Percentiles rank a stretch among this genome's conserved stretches.
phyloP scores from a whole-genome alignment of 768 basidiomycete species.

The Russula compacta region DNA sequence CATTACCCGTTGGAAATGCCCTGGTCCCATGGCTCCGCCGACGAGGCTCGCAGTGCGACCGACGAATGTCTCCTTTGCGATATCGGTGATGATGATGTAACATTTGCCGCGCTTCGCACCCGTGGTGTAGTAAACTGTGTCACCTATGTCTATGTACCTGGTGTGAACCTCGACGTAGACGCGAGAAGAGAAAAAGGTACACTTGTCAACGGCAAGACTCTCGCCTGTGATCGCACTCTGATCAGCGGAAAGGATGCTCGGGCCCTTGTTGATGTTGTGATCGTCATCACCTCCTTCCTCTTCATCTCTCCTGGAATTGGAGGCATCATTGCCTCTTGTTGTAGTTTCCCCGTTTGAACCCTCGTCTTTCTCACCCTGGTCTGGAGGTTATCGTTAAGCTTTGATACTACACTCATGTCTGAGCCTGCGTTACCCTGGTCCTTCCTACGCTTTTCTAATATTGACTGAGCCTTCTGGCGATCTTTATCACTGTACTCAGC shows the following conservation, averaged over 20 bases:
- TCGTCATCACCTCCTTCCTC: constrained; percentile 16
- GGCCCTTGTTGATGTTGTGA: constrained; percentile 29
- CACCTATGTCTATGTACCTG: constrained; percentile 25
- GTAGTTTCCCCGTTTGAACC: not conserved
- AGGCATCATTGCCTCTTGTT: not conserved
- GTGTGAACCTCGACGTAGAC: not conserved
- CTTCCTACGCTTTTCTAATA: constrained; percentile 23
- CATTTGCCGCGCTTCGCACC: constrained; percentile 31
- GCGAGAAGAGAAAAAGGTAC: not conserved
- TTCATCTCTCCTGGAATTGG: not conserved
- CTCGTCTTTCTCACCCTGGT: not conserved
- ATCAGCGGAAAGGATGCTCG: constrained; percentile 34
- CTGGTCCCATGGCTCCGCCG: constrained; percentile 30
- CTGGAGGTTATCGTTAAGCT: not conserved
- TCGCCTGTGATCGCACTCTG: constrained; percentile 42
- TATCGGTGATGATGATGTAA: constrained; percentile 31
- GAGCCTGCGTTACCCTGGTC: not conserved
- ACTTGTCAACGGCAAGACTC: constrained; percentile 40
- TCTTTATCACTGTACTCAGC: constrained; percentile 34
- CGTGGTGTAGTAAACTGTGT: constrained; percentile 35
- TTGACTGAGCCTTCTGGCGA: constrained; percentile 24
- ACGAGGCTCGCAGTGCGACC: constrained; percentile 39
- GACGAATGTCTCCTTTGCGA: constrained; percentile 36
- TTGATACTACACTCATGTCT: not conserved
- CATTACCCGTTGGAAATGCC: constrained; percentile 40